Evolutionary conservation across 1,139 yeast genomes (phyloP).

Genomic region (Candida albicans): DNA sequence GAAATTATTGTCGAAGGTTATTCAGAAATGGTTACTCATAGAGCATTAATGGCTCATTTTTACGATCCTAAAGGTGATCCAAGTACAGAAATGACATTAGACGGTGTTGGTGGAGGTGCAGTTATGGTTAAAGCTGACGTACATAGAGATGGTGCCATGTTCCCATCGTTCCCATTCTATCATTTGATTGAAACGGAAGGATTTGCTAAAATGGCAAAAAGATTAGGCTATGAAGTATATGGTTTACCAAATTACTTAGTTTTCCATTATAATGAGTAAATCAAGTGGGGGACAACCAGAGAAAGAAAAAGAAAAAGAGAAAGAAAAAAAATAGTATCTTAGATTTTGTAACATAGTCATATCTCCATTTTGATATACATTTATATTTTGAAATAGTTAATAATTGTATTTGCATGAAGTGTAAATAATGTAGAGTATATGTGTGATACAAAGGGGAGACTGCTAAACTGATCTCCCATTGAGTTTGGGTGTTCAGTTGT

Average conservation of each 20-base stretch:
- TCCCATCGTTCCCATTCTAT: slow-evolving; percentile 96
- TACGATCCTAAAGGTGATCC: slow-evolving; percentile 65
- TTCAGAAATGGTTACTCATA: slow-evolving; percentile 86
- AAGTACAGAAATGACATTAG: slow-evolving; percentile 72
- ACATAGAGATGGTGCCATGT: slow-evolving; percentile 98
- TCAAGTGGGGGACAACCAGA: not conserved
- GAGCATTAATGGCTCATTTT: slow-evolving; percentile 93
- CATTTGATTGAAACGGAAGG: slow-evolving; percentile 98
- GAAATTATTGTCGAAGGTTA: slow-evolving; percentile 94
- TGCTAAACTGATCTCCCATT: too few relatives aligned
- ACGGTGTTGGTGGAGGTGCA: slow-evolving; percentile 98
- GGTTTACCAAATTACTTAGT: slow-evolving; percentile 95
- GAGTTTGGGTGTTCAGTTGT: too few relatives aligned
- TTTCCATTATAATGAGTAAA: slow-evolving; percentile 72
- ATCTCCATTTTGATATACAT: too few relatives aligned
- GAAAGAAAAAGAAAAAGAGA: not conserved
- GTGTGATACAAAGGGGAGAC: too few relatives aligned
- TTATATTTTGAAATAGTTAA: too few relatives aligned
- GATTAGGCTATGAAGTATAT: slow-evolving; percentile 85
- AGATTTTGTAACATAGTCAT: too few relatives aligned
- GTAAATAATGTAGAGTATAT: too few relatives aligned
- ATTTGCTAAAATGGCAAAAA: slow-evolving; percentile 95
- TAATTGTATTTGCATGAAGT: too few relatives aligned
- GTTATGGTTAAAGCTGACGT: slow-evolving; percentile 94
- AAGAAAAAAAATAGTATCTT: too few relatives aligned